Evolutionary conservation across 169 alveolate genomes (phyloP), one percentile per base, ranked within the genome.

Genomic region (Eimeria acervulina): DNA sequence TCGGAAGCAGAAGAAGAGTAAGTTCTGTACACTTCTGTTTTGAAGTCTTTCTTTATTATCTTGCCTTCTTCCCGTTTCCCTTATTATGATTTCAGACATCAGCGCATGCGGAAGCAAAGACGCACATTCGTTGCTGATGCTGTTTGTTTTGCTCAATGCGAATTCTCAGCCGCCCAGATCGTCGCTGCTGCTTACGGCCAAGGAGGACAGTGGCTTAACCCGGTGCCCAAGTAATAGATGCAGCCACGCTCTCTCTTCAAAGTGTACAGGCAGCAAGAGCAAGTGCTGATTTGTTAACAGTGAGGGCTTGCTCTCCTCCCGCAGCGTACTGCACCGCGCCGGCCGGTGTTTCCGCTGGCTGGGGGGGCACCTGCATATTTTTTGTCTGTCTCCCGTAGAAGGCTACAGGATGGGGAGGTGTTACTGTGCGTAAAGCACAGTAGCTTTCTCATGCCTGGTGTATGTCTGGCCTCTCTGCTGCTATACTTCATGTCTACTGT

Each of bases 181-280:
- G 99, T 98, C 83, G 98, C 99, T 12, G 98, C 98, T 13, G 99
- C 99, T 23, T 98, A 98, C 96, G 99, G 99, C 76, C 99, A 98
- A 84, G 99, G 99, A 55, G 99, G 99, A 28, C 99, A 98, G 97
- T 98, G 99, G 99, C 98, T 98, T 31, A 97, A 98, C 95, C 99
- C 99, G 19, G 99, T 98, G 38, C 99, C 99, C 40, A 97, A 97
- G 95, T 98, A 88, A 97, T 2, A 8, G 44, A 13, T 7, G 74
- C 74, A 63, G 74, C 74, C 12, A 28, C 74, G 21, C 31, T 28
- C 12, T 5, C 55, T 12, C 12, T 12, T 47, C 12, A 5, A 47
- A 47, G 55, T 47, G 55, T 47, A 47, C 55, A 47, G 55, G 28
- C 74, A 63, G 74, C 74, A 63, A 7, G n/a, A n/a, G n/a, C n/a